phyloP scores from a whole-genome alignment of 2,329 filamentous ascomycete species.

The Zymoseptoria tritici region DNA sequence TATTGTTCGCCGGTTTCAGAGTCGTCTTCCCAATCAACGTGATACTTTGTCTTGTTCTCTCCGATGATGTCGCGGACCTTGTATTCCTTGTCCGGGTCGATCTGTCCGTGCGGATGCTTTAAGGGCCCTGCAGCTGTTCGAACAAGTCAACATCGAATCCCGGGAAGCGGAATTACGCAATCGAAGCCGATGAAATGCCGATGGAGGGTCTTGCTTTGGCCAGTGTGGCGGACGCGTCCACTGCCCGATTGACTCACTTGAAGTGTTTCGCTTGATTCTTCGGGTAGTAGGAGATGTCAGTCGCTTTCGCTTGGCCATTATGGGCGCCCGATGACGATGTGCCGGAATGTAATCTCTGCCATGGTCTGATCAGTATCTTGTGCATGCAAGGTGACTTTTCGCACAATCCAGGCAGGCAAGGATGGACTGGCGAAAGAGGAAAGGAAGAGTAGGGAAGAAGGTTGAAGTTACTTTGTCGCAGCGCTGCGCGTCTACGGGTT shows the following conservation, averaged over 20 bases:
- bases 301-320: conserved; percentile 19
- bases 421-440: background rate
- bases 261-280: background rate
- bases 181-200: background rate
- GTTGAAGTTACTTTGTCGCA: background rate
- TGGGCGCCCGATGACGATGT: conserved; percentile 1
- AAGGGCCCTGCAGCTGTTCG: conserved; percentile 2
- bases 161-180: background rate
- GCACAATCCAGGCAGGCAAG: background rate
- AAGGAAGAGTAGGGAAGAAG: background rate
- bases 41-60: conserved; percentile 37
- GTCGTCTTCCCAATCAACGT: conserved; percentile 52
- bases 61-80: conserved; percentile 26
- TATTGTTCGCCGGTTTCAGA: conserved; percentile 43
- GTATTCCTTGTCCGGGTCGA: conserved; percentile 22
- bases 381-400: background rate
- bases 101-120: conserved; percentile 23
- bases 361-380: conserved; percentile 4
- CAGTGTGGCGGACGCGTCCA: background rate
- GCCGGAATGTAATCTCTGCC: conserved; percentile 2
- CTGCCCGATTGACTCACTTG: background rate
- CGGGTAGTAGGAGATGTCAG: conserved; percentile 13
- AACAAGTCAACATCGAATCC: background rate
- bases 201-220: background rate
- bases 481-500: background rate